Evolutionary conservation across 148 eudicot genomes (phyloP).

Genomic region (Nepenthes mirabilis): DNA sequence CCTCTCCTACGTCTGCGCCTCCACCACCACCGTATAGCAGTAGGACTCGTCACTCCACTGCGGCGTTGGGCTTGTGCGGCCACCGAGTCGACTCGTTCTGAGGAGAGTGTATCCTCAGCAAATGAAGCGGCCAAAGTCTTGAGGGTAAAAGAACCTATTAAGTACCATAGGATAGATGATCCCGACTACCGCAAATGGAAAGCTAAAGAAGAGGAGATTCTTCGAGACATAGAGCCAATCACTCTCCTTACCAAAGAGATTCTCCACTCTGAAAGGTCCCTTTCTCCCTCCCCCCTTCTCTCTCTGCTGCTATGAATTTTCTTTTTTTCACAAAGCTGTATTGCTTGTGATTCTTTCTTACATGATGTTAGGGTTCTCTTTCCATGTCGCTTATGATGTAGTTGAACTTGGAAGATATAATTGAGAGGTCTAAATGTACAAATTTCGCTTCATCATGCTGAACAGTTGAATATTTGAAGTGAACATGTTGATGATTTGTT

Average conservation of each 20-base stretch:
- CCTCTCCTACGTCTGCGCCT: conserved; percentile 25
- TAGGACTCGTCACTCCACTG: conserved; percentile 4
- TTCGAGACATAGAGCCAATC: conserved; percentile 45
- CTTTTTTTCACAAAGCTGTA: too few species aligned
- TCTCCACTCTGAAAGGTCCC: conserved; percentile 60
- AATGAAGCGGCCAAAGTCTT: conserved; percentile 3
- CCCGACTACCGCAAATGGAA: conserved; percentile 44
- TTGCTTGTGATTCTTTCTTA: too few species aligned
- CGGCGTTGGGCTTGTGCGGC: conserved; percentile 12
- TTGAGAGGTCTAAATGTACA: too few species aligned
- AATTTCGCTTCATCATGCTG: too few species aligned
- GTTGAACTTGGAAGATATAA: too few species aligned
- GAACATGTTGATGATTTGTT: too few species aligned
- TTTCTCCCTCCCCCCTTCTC: not conserved
- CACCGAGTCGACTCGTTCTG: conserved; percentile 18
- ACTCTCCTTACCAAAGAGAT: conserved; percentile 44
- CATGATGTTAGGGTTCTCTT: too few species aligned
- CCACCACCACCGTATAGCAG: conserved; percentile 6
- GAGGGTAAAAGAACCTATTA: conserved; percentile 22
- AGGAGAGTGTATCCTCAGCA: conserved; percentile 8
- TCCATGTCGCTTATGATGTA: too few species aligned
- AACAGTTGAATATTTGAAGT: too few species aligned
- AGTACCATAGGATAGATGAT: conserved; percentile 16
- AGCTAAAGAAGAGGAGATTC: conserved; percentile 44
- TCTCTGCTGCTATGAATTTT: not conserved